phyloP scores from a whole-genome alignment of 352 stramenopile genomes.

The Phytophthora boehmeriae region DNA sequence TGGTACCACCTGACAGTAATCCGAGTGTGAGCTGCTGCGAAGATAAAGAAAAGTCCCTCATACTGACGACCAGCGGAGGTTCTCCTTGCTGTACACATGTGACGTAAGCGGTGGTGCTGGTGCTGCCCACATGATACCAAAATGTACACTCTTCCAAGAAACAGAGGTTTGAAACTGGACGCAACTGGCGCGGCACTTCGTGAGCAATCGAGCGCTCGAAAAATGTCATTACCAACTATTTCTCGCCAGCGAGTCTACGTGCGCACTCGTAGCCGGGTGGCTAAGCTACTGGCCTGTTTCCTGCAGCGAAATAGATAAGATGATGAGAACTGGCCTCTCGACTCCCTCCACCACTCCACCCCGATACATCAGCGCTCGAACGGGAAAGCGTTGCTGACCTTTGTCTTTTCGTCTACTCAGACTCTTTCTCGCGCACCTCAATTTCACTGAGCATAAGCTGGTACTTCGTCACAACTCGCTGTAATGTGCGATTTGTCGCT shows the following conservation, averaged over 20 bases:
- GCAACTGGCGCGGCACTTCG: slow-evolving; percentile 9
- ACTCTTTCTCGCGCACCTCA: slow-evolving; percentile 44
- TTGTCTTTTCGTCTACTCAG: slow-evolving; percentile 16
- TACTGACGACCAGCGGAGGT: slow-evolving; percentile 5
- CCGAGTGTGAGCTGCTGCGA: too few relatives aligned
- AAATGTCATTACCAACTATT: neutral
- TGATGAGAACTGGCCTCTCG: too few relatives aligned
- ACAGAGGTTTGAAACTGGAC: slow-evolving; percentile 11
- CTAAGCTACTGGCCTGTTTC: neutral
- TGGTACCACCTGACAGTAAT: too few relatives aligned
- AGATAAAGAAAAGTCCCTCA: slow-evolving; percentile 17
- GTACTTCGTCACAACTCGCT: slow-evolving; percentile 86
- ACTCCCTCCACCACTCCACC: too few relatives aligned
- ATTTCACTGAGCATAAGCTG: slow-evolving; percentile 85
- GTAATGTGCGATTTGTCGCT: slow-evolving; percentile 76
- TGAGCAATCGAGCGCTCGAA: neutral
- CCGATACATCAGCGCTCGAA: too few relatives aligned
- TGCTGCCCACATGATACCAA: slow-evolving; percentile 16
- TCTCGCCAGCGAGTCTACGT: neutral
- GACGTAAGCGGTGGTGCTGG: neutral
- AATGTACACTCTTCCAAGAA: slow-evolving; percentile 17
- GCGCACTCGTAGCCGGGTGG: neutral
- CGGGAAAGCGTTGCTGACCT: slow-evolving; percentile 4
- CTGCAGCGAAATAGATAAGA: too few relatives aligned
- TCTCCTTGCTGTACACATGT: slow-evolving; percentile 4